These are phyloP conservation scores for Capsicum rhomboideum DNA, from an alignment of 257 asterid genomes.

Conservation along the genomic window DNA sequence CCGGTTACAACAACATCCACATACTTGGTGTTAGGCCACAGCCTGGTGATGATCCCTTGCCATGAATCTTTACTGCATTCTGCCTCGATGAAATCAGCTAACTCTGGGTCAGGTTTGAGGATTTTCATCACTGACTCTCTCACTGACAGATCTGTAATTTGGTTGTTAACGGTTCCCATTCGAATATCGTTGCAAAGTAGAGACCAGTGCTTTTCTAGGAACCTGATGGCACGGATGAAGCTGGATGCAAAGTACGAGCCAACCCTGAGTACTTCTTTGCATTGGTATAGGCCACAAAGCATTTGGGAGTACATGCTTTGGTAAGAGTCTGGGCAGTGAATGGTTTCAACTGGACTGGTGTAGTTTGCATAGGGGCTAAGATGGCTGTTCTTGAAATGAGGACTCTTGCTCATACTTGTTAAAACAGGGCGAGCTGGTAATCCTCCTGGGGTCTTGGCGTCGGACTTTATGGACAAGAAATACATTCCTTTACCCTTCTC, in stretches of 20 bases:
- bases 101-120: slow-evolving; percentile 1
- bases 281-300: neutral
- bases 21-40: neutral
- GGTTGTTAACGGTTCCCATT: neutral
- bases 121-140: neutral
- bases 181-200: neutral
- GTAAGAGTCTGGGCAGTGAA: neutral
- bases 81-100: neutral
- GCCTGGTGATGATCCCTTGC: neutral
- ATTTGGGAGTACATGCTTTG: neutral
- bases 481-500: slow-evolving; percentile 3
- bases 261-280: neutral
- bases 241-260: neutral
- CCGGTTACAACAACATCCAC: neutral
- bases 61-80: neutral
- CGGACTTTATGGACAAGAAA: neutral
- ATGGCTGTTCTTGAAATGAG: neutral
- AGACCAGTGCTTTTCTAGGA: neutral
- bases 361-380: neutral
- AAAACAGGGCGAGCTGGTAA: slow-evolving; percentile 1
- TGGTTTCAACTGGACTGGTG: slow-evolving; percentile 1
- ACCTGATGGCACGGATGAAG: neutral
- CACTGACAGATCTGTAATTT: neutral
- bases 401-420: neutral
- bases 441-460: slow-evolving; percentile 4